Conservation (phyloP, 2,329 filamentous ascomycete species). For the Uncinocarpus reesii region DNA sequence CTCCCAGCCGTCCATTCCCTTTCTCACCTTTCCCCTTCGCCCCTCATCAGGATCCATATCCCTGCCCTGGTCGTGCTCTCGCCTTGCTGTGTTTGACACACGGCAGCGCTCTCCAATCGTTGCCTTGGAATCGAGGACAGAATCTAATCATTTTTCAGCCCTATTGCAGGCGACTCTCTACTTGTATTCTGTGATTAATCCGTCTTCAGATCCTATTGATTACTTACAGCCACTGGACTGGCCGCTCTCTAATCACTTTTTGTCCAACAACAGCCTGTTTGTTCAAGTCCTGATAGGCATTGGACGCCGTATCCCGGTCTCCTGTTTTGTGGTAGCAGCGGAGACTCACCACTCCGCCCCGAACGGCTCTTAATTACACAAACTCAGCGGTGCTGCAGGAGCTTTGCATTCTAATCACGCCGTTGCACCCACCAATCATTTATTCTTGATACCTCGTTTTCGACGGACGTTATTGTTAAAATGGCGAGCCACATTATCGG, state of each 20-base stretch:
- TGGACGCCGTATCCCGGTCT: conserved; percentile 5
- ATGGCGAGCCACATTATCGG: conserved; percentile 58
- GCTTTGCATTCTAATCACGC: conserved; percentile 29
- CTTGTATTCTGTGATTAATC: conserved; percentile 13
- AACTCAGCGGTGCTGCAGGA: conserved; percentile 74
- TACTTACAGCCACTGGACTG: conserved; percentile 39
- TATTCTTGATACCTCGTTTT: not conserved
- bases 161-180: not conserved
- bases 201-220: conserved; percentile 7
- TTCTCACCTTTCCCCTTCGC: conserved; percentile 11
- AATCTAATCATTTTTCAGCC: conserved; percentile 1
- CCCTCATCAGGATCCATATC: not conserved
- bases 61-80: conserved; percentile 9
- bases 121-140: conserved; percentile 6
- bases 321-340: conserved; percentile 5
- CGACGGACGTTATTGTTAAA: conserved; percentile 12
- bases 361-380: conserved; percentile 23
- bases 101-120: conserved; percentile 25
- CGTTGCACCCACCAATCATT: conserved; percentile 4
- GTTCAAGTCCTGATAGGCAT: conserved; percentile 5
- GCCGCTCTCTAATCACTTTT: conserved; percentile 31
- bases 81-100: conserved; percentile 39
- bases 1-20: conserved; percentile 17
- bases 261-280: conserved; percentile 13
- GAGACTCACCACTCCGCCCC: conserved; percentile 15